phyloP scores from a whole-genome alignment of 1,139 yeast species.

The Geotrichum fermentans region DNA sequence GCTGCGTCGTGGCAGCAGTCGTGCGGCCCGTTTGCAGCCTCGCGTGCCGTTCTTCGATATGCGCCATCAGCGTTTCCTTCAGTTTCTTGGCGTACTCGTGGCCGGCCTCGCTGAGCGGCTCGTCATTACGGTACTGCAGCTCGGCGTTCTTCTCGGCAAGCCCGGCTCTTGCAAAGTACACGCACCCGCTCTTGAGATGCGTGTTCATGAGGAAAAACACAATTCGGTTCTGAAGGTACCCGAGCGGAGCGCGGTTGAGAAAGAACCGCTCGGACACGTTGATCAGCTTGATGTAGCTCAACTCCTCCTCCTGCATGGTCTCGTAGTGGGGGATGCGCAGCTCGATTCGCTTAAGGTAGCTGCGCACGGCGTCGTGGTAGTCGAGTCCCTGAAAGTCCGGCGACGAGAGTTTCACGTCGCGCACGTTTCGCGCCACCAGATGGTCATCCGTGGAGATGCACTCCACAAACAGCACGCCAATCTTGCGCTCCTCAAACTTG shows the following conservation, averaged over 20 bases:
- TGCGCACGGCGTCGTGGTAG: conserved; percentile 41
- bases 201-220: conserved; percentile 87
- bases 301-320: conserved; percentile 46
- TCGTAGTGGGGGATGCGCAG: conserved; percentile 44
- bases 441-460: conserved; percentile 72
- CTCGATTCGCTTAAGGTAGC: conserved; percentile 45
- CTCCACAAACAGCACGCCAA: conserved; percentile 83
- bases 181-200: conserved; percentile 79
- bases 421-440: conserved; percentile 69
- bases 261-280: conserved; percentile 85
- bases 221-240: conserved; percentile 83
- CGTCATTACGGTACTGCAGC: conserved; percentile 37
- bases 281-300: conserved; percentile 73
- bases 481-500: conserved; percentile 42
- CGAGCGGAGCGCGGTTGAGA: conserved; percentile 74
- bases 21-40: not conserved
- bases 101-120: conserved; percentile 38
- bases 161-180: conserved; percentile 73
- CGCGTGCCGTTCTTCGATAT: conserved; percentile 31
- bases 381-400: conserved; percentile 83
- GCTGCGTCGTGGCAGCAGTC: not conserved
- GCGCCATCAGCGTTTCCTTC: conserved; percentile 40
- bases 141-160: conserved; percentile 27
- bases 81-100: conserved; percentile 39
- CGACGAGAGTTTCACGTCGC: conserved; percentile 72